phyloP scores from a whole-genome alignment of 1,284 basidiomycete genomes.

The Cryptococcus deneoformans region DNA sequence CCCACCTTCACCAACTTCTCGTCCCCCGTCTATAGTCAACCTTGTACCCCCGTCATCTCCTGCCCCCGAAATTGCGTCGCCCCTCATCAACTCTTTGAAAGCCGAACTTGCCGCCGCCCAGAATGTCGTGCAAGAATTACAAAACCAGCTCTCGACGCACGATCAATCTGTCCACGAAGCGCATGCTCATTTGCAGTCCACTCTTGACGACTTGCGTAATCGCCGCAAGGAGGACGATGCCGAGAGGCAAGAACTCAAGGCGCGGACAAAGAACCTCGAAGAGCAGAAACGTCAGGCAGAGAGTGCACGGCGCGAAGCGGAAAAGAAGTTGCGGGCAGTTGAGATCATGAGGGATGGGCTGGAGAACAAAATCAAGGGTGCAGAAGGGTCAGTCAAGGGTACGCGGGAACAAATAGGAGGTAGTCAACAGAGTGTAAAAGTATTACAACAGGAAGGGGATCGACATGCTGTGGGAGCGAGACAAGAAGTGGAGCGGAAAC shows the following conservation, averaged over 20 bases:
- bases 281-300: constrained; percentile 84
- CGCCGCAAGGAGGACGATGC: constrained; percentile 81
- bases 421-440: constrained; percentile 43
- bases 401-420: constrained; percentile 57
- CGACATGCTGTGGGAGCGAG: constrained; percentile 35
- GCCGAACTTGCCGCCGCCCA: constrained; percentile 71
- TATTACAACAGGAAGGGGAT: constrained; percentile 58
- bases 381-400: constrained; percentile 66
- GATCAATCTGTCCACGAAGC: constrained; percentile 61
- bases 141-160: constrained; percentile 70
- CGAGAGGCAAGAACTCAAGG: constrained; percentile 71
- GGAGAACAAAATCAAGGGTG: constrained; percentile 60
- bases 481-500: constrained; percentile 63
- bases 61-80: constrained; percentile 51
- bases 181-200: constrained; percentile 63
- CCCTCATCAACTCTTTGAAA: constrained; percentile 69
- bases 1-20: constrained; percentile 31
- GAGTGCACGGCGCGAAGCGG: constrained; percentile 71
- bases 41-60: constrained; percentile 25
- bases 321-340: constrained; percentile 75
- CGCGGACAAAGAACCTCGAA: constrained; percentile 76
- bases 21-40: constrained; percentile 33
- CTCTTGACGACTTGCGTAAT: constrained; percentile 70
- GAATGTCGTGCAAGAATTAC: constrained; percentile 65
- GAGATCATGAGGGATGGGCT: constrained; percentile 65